Conservation (phyloP, 164 flowering plant species). For the Nymphaea colorata region DNA sequence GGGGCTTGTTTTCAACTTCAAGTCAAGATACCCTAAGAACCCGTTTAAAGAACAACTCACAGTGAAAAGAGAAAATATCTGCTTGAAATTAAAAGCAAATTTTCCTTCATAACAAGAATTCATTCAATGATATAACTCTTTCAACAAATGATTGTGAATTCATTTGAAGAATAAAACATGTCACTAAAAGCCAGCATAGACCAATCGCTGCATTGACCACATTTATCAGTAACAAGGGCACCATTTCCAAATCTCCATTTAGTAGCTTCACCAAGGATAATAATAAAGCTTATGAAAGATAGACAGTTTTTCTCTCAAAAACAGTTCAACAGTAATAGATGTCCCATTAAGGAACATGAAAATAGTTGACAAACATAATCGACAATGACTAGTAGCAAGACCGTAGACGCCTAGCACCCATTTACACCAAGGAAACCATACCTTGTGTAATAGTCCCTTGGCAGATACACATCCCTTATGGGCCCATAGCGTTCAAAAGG, state of each 20-base stretch:
- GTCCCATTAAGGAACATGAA: too few relatives aligned
- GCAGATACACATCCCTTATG: constrained; percentile 75
- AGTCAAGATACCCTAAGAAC: constrained; percentile 78
- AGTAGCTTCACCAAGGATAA: too few relatives aligned
- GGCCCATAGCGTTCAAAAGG: constrained; percentile 79
- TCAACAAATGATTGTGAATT: too few relatives aligned
- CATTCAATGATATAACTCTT: not conserved
- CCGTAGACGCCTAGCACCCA: too few relatives aligned
- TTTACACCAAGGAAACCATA: constrained; percentile 35
- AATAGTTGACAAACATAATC: too few relatives aligned
- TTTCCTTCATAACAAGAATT: not conserved
- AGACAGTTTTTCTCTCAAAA: too few relatives aligned
- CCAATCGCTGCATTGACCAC: not conserved
- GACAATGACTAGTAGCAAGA: too few relatives aligned
- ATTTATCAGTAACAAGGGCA: not conserved
- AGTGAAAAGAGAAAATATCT: constrained; percentile 15
- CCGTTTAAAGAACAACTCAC: constrained; percentile 50
- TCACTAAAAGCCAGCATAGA: not conserved
- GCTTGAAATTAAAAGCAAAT: not conserved
- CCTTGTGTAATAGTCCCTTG: constrained; percentile 80
- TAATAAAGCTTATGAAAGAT: too few relatives aligned
- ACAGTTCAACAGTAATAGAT: too few relatives aligned
- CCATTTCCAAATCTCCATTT: not conserved
- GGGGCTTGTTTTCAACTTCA: constrained; percentile 81
- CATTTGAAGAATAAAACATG: not conserved